Percentiles rank a stretch among this genome's conserved stretches.
Evolutionary conservation across 345 rosid genomes (phyloP).

Genomic region (Populus ilicifolia): DNA sequence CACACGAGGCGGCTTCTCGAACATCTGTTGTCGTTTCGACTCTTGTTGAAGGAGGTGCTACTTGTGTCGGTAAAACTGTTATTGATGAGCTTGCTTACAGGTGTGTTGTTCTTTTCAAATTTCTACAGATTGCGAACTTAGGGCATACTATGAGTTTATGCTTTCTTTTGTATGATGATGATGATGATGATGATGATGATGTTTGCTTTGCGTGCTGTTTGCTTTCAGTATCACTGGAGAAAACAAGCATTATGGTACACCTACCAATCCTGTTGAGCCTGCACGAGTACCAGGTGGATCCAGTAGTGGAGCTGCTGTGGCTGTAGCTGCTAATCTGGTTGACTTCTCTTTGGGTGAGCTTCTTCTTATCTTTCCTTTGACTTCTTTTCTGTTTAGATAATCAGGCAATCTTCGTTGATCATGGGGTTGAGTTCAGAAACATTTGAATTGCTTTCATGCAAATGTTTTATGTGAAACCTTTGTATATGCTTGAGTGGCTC

Average conservation of each 20-base stretch:
- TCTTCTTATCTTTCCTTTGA: not conserved
- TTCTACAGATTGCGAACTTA: not conserved
- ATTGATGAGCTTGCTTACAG: conserved; percentile 83
- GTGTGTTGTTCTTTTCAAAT: conserved; percentile 24
- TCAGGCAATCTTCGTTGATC: not conserved
- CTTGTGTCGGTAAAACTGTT: conserved; percentile 86
- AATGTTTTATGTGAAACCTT: not conserved
- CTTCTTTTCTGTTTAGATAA: not conserved
- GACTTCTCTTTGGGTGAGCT: conserved; percentile 80
- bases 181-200: not conserved
- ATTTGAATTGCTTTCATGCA: not conserved
- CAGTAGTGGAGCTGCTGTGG: conserved; percentile 89
- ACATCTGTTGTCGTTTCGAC: conserved; percentile 60
- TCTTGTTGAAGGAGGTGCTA: conserved; percentile 92
- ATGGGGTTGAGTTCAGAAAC: not conserved
- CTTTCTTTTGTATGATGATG: not conserved
- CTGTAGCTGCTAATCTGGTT: conserved; percentile 80
- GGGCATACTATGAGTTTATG: not conserved
- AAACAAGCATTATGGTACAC: conserved; percentile 75
- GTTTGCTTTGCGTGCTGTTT: conserved; percentile 14
- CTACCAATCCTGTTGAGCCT: conserved; percentile 80
- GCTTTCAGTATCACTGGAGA: conserved; percentile 75
- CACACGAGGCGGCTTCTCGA: conserved; percentile 58
- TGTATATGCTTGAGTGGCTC: too few species aligned
- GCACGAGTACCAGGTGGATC: conserved; percentile 83